Base-by-base conservation (phyloP, 805 yeast genomes). In the Metschnikowia peoriensis region DNA sequence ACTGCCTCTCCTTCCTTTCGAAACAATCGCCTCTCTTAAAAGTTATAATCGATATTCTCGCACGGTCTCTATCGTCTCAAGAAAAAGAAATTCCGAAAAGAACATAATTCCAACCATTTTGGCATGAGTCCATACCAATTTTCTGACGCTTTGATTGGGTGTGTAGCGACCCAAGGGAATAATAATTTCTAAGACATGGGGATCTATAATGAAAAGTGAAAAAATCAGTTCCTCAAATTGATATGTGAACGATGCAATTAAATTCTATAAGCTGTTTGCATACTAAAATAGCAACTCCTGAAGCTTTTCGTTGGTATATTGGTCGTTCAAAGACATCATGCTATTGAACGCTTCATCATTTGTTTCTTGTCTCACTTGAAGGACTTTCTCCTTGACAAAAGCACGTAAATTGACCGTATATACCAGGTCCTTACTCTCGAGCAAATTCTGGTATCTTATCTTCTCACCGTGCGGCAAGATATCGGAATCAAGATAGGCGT, bases 341-440 rank as follows among this genome's bases (percentile, higher is more conserved):
- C 64, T 63, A 8, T 64, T 64, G 60, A 75, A 79, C 12, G 71
- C 72, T 7, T 50, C 53, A 1, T 49, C 63, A 1, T 60, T 56
- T n/a, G 74, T 53, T 5, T 57, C 54, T 8, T 54, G 50, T 47
- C 68, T 64, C 43, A 78, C 51, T 14, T 51, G 59, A 11, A 56
- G 51, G 38, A 78, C 57, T 32, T 61, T 61, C 14, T 59, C 61
- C 45, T 66, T 66, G 37, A 86, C 66, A 55, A 68, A 78, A 6
- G 65, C 68, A 51, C 76, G 79, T 51, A 86, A 62, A 44, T 79
- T 76, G 7, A 83, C 75, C 15, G 70, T 76, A 55, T 65, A 66
- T 8, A 73, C 72, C 1, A 75, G 72, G 52, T 75, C 79, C 16
- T 54, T 51, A 8, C 55, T 52, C 17, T 67, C 67, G 14, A 73